phyloP scores from a whole-genome alignment of 805 yeast species.

The Priceomyces fermenticarens region DNA sequence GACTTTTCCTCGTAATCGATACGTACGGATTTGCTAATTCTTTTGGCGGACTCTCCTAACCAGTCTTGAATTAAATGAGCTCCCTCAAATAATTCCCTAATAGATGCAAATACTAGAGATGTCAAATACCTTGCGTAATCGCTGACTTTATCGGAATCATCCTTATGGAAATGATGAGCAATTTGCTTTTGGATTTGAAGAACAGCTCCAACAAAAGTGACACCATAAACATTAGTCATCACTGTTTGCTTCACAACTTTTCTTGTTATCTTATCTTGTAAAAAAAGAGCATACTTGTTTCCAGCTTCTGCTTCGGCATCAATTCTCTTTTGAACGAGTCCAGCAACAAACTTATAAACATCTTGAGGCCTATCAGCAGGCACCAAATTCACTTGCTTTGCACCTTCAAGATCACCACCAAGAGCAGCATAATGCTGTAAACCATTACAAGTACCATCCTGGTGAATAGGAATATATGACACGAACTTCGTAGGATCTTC shows the following conservation, averaged over 20 bases:
- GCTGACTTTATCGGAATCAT: slow-evolving; percentile 23
- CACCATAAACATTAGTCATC: slow-evolving; percentile 98
- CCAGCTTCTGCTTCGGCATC: slow-evolving; percentile 53
- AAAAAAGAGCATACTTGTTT: slow-evolving; percentile 49
- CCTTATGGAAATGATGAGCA: slow-evolving; percentile 52
- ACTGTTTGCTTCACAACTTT: slow-evolving; percentile 96
- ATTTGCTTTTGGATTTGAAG: slow-evolving; percentile 82
- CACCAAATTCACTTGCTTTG: slow-evolving; percentile 69
- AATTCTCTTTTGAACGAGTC: slow-evolving; percentile 55
- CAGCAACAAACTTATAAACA: slow-evolving; percentile 70
- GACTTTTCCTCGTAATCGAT: slow-evolving; percentile 53
- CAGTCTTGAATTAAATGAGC: slow-evolving; percentile 97
- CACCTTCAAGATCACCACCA: slow-evolving; percentile 85
- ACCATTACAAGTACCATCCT: slow-evolving; percentile 87
- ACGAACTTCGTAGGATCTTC: slow-evolving; percentile 63
- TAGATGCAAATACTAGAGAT: slow-evolving; percentile 72
- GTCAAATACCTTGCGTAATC: slow-evolving; percentile 64
- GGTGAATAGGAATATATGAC: slow-evolving; percentile 77
- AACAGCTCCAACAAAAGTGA: slow-evolving; percentile 89
- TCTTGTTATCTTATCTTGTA: slow-evolving; percentile 67
- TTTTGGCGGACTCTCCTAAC: slow-evolving; percentile 82
- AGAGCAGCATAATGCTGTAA: slow-evolving; percentile 84
- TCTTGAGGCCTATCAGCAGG: slow-evolving; percentile 76
- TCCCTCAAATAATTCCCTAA: slow-evolving; percentile 81
- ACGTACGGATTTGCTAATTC: slow-evolving; percentile 75